Evolutionary conservation across 495 filamentous ascomycete species (phyloP).

Genomic region (Neurospora terricola): DNA sequence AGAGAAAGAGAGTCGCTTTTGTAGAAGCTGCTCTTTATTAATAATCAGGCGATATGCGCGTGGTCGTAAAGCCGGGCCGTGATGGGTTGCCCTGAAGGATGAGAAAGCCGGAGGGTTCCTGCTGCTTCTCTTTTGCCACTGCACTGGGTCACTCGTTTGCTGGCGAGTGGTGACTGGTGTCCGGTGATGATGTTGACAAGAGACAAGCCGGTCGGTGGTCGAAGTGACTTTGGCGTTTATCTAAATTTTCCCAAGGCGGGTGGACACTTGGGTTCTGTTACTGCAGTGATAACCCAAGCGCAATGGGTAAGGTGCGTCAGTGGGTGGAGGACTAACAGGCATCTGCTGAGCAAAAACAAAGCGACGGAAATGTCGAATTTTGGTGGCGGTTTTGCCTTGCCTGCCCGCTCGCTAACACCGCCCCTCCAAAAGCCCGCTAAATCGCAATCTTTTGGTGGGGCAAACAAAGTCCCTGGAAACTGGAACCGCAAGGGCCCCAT

Average conservation of each 20-base stretch:
- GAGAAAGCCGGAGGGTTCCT: background rate
- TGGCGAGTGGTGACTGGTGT: background rate
- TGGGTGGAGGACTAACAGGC: background rate
- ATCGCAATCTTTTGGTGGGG: background rate
- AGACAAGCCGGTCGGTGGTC: background rate
- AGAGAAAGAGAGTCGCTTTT: background rate
- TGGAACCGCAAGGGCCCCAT: background rate
- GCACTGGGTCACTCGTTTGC: background rate
- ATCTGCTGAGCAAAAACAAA: background rate
- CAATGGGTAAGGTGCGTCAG: background rate
- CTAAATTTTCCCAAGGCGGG: background rate
- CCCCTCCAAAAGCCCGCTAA: background rate
- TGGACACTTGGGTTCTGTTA: background rate
- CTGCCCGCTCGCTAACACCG: background rate
- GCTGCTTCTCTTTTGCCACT: constrained; percentile 4
- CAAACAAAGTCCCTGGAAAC: background rate
- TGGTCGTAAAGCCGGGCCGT: background rate
- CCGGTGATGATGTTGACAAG: background rate
- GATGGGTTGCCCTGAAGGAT: background rate
- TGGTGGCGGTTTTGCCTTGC: background rate
- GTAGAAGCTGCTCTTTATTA: background rate
- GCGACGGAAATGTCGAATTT: background rate
- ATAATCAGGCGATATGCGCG: background rate
- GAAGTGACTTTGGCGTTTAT: background rate
- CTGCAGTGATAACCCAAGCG: background rate